Base-by-base conservation (phyloP, 352 stramenopile genomes). In the Phytophthora uliginosa region DNA sequence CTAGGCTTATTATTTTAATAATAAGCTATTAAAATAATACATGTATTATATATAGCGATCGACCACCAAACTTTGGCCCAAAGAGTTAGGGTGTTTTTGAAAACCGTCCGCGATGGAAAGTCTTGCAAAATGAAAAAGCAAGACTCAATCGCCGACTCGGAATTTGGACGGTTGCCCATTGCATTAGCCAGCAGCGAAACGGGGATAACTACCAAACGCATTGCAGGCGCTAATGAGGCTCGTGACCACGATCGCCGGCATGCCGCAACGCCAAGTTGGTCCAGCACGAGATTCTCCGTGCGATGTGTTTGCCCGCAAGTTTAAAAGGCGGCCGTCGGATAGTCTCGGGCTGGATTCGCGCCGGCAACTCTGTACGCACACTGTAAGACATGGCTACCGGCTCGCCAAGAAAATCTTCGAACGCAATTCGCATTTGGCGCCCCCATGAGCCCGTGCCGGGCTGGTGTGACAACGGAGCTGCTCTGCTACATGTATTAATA, bases 261-360 rank as follows among this genome's bases (percentile, higher is more conserved):
- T 24, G 18, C 54, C 20, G 33, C 45, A 45, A 66, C 62, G 47
- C 55, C 54, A 63, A 61, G 51, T 58, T 68, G 36, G 47, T 31
- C 36, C 4, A 61, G 60, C 59, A 22, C 53, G 50, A 59, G 63
- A 76, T 76, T 28, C 56, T 71, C 47, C 55, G 22, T 36, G 56
- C 63, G 69, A 76, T 72, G 47, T 67, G 69, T 33, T 63, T 67
- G 67, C 61, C 54, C 40, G 40, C 40, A n/a, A 28, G 38, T 40
- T 38, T 24, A 67, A 36, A 18, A 18, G 59, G 18, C 8, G 50
- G 20, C 59, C 59, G 5, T 56, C n/a, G 59, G 66, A 69, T 59
- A 74, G 66, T 34, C 60, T 61, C 53, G 13, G 20, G 4, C 20
- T 54, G 12, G 48, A 31, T 31, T 31, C n/a, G 48, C 48, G 20